Conservation (phyloP, 208 protist genomes). For the Novymonas esmeraldas region DNA sequence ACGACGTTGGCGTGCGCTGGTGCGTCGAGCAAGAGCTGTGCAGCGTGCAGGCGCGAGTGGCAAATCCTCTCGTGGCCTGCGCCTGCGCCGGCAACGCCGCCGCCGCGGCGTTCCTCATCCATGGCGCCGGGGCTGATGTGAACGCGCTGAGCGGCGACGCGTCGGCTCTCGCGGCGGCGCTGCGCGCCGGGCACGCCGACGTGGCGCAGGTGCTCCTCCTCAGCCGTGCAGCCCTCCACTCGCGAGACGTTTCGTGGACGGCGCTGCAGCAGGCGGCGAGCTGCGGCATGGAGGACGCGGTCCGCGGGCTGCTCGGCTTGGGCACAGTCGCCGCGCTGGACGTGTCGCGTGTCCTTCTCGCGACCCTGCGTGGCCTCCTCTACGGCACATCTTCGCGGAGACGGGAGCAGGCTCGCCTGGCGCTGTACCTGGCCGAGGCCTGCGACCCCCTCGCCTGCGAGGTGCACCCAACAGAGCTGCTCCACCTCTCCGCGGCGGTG, state of each 20-base stretch:
- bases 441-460: conserved; percentile 38
- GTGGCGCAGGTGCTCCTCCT: conserved; percentile 46
- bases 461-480: conserved; percentile 62
- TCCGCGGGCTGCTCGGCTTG: conserved; percentile 52
- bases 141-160: conserved; percentile 26
- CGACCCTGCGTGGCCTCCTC: conserved; percentile 35
- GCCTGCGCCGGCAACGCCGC: conserved; percentile 43
- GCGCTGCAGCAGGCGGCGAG: conserved; percentile 49
- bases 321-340: conserved; percentile 30
- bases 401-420: conserved; percentile 22
- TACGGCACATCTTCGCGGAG: conserved; percentile 7
- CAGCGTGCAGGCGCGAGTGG: conserved; percentile 29
- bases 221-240: conserved; percentile 17
- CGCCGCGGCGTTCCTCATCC: conserved; percentile 43
- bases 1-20: conserved; percentile 57
- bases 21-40: conserved; percentile 55
- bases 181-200: conserved; percentile 39
- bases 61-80: conserved; percentile 55
- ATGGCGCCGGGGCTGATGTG: conserved; percentile 46
- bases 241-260: conserved; percentile 45
- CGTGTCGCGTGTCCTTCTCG: conserved; percentile 40
- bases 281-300: conserved; percentile 41
- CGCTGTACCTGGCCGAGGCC: conserved; percentile 34
- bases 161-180: conserved; percentile 44
- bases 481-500: conserved; percentile 63